Percentiles rank a stretch among this genome's conserved stretches.
Conservation (phyloP, 2,329 filamentous ascomycete genomes). For the Phyllosticta ampelicida region DNA sequence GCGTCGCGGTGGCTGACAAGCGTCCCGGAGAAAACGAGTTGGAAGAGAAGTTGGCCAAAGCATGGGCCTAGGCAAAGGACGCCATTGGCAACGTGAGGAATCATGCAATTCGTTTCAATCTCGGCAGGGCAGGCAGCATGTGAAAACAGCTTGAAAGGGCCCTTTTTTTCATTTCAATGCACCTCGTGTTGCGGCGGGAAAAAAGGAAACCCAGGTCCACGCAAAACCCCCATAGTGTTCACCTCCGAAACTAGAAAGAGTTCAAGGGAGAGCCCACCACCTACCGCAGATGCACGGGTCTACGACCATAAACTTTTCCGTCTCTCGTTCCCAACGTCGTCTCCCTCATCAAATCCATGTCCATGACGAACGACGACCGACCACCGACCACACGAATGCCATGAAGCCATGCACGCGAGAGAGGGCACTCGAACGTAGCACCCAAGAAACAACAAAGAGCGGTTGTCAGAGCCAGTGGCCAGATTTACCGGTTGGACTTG, state of each 20-base stretch:
- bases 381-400: too few species aligned
- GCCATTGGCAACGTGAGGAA: too few species aligned
- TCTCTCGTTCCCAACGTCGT: too few species aligned
- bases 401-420: background rate
- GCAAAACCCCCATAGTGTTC: background rate
- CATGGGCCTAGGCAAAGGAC: too few species aligned
- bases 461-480: background rate
- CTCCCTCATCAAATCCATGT: too few species aligned
- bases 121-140: too few species aligned
- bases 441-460: background rate
- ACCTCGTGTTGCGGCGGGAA: background rate
- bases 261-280: background rate
- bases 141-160: background rate
- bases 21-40: too few species aligned
- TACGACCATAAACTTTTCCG: background rate
- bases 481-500: slow-evolving; percentile 98
- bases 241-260: background rate
- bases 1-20: too few species aligned
- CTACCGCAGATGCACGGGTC: background rate
- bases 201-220: background rate
- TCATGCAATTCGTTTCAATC: too few species aligned
- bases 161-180: background rate
- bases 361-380: too few species aligned
- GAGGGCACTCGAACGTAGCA: background rate
- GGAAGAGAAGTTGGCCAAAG: too few species aligned